Percentiles rank a stretch among this genome's conserved stretches.
These are phyloP conservation scores for Heterobasidion occidentale DNA, from an alignment of 1,284 basidiomycete genomes.

Conservation along the genomic window DNA sequence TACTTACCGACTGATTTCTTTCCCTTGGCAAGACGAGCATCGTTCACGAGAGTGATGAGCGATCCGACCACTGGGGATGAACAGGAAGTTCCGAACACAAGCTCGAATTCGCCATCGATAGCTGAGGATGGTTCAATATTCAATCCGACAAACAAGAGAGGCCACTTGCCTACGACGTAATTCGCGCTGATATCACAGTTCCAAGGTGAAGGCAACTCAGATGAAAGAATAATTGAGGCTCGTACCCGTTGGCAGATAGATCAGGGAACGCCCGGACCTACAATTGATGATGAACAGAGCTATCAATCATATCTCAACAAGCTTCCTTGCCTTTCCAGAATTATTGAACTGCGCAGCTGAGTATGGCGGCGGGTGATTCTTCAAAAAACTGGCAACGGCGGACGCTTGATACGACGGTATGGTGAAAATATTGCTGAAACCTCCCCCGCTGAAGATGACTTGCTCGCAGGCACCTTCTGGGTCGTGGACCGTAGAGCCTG, in stretches of 20 bases:
- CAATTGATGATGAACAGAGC: slow-evolving; percentile 1
- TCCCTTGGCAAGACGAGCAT: slow-evolving; percentile 27
- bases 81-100: slow-evolving; percentile 25
- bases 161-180: slow-evolving; percentile 25
- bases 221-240: slow-evolving; percentile 1
- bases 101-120: slow-evolving; percentile 19
- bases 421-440: slow-evolving; percentile 34
- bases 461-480: slow-evolving; percentile 29
- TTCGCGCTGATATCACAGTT: slow-evolving; percentile 27
- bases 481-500: slow-evolving; percentile 18
- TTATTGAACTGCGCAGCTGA: slow-evolving; percentile 37
- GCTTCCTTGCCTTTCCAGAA: slow-evolving; percentile 30
- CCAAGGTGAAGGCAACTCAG: slow-evolving; percentile 1
- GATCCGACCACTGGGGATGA: slow-evolving; percentile 30
- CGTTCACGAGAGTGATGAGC: slow-evolving; percentile 36
- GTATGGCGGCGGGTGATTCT: slow-evolving; percentile 33
- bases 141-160: background rate
- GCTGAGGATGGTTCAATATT: background rate
- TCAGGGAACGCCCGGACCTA: slow-evolving; percentile 40
- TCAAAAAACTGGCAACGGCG: slow-evolving; percentile 25
- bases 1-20: slow-evolving; percentile 25
- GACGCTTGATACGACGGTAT: slow-evolving; percentile 28
- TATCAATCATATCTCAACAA: background rate
- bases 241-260: slow-evolving; percentile 33
- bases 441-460: slow-evolving; percentile 22